These are phyloP conservation scores for Skeletonema tropicum DNA, from an alignment of 108 stramenopile genomes.

Conservation along the genomic window DNA sequence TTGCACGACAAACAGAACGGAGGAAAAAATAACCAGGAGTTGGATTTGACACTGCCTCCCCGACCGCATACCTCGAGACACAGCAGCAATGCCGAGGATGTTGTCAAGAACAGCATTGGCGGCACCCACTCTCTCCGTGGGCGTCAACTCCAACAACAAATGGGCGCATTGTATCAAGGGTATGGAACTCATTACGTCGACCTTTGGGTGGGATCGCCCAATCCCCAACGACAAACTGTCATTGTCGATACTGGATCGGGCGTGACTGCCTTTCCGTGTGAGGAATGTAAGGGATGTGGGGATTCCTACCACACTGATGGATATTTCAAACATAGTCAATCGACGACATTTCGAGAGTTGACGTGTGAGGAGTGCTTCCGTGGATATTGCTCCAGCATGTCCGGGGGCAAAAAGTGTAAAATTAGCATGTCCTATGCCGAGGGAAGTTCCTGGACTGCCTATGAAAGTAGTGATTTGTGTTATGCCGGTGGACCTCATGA, in stretches of 20 bases:
- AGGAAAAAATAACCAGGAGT: neutral
- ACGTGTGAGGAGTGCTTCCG: conserved; percentile 38
- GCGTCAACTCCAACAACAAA: conserved; percentile 44
- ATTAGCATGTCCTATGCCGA: conserved; percentile 73
- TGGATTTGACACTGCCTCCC: conserved; percentile 22
- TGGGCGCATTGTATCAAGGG: conserved; percentile 67
- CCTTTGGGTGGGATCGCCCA: conserved; percentile 92
- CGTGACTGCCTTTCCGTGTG: conserved; percentile 95
- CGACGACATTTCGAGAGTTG: conserved; percentile 28
- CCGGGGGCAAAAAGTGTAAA: conserved; percentile 37
- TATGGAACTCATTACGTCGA: conserved; percentile 95
- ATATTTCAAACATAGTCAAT: conserved; percentile 23
- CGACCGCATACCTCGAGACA: conserved; percentile 35
- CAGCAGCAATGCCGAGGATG: neutral
- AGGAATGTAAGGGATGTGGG: conserved; percentile 85
- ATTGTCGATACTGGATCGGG: conserved; percentile 96
- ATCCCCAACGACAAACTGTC: conserved; percentile 94
- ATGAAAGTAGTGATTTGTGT: conserved; percentile 64
- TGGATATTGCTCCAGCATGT: conserved; percentile 32
- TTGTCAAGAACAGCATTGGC: neutral
- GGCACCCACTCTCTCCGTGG: neutral
- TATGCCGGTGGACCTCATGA: conserved; percentile 81
- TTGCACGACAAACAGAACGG: neutral
- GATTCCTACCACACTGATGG: conserved; percentile 67
- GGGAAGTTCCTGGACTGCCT: conserved; percentile 79